Base-by-base conservation (phyloP, 768 basidiomycete species). In the Macrolepiota fuliginosa region DNA sequence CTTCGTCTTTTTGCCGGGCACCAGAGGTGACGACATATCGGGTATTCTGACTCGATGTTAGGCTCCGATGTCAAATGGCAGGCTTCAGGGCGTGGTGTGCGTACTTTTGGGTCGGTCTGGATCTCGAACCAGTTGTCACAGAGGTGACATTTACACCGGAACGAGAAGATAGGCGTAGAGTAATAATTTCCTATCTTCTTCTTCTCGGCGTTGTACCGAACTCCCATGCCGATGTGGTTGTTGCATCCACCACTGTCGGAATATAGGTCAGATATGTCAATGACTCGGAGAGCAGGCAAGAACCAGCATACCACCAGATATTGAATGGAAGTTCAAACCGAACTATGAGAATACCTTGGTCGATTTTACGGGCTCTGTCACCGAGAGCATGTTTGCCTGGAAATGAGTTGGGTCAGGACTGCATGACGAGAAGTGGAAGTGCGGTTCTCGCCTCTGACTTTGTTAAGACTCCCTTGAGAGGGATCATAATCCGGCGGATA, bases 131-230 rank as follows among this genome's bases (percentile, higher is more conserved):
- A 96, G n/a, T 88, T 89, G 65, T 87, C 86, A 70, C 97, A 98
- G 1, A 98, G 76, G 73, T 98, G 96, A 70, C 96, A 99, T 83
- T 99, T 99, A 76, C 97, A 98, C 50, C 95, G 84, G 73, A 99
- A 99, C 5, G 89, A 91, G 71, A 79, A 98, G 58, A 99, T 98
- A 10, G 95, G 92, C 0, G 96, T 98, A 5, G 93, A 92, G 71
- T 90, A 94, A 75, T 99, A 99, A 61, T 84, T 87, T 13, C 97
- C 97, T 36, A 98, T 84, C 74, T 96, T 98, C 79, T 91, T 91
- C 85, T 99, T 99, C 75, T 98, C 96, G 0, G 97, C 97, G 66
- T 99, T 99, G 80, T 98, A 99, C n/a, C 97, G 91, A 1, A 99
- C 97, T 24, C 97, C 97, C 86, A 97, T 97, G 11, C 97, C 97